These are phyloP conservation scores for Glycine soja DNA, from an alignment of 306 rosid genomes.

Conservation along the genomic window DNA sequence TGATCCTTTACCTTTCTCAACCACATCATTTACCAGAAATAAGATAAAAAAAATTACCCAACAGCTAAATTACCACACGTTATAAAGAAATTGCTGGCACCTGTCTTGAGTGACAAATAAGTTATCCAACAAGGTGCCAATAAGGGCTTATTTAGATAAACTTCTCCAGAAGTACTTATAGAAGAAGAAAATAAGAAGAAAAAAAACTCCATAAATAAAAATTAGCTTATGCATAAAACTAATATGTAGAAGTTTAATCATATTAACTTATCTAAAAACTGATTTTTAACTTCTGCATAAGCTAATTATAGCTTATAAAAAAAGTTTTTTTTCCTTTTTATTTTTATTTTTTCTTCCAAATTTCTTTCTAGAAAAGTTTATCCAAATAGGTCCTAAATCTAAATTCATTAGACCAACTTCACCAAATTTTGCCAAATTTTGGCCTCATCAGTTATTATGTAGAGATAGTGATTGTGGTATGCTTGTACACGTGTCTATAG, in stretches of 20 bases:
- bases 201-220: no score
- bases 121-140: slow-evolving; percentile 12
- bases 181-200: no score
- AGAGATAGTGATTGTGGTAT: background rate
- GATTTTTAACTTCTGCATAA: no score
- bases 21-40: background rate
- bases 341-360: no score
- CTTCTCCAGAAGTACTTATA: no score
- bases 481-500: background rate
- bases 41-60: background rate
- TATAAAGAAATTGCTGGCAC: background rate
- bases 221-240: no score
- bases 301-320: no score
- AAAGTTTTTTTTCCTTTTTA: no score
- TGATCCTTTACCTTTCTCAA: background rate
- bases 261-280: no score
- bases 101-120: background rate
- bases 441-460: background rate
- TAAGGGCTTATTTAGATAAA: no score
- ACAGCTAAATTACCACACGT: background rate
- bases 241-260: no score
- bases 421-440: background rate
- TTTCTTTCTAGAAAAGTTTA: no score
- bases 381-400: background rate
- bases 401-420: background rate